Base-by-base conservation (phyloP, 371 early-diverging fungal genomes). In the Apophysomyces variabilis region DNA sequence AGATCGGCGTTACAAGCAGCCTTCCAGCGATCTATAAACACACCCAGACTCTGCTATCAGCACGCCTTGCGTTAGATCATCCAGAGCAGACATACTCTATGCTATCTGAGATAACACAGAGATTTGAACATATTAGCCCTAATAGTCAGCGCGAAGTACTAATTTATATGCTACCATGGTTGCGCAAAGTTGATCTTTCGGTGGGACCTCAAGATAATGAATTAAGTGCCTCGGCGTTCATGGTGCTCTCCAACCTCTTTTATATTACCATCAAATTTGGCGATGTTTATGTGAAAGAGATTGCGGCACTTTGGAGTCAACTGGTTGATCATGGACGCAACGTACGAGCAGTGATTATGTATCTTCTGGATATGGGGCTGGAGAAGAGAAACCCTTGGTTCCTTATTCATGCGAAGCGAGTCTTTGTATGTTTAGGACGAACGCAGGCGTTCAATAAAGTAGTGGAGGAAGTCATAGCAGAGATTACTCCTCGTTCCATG, bases 221-320 rank as follows among this genome's bases (percentile, higher is more conserved):
- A 47, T 73, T 83, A 35, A 85, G 85, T 46, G 73, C 80, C 0
- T 81, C 82, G n/a, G 87, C 89, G 13, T 82, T 81, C 75, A 80
- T 90, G 60, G 85, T 95, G 12, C 75, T 96, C 14, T 91, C 87
- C 39, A 95, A 95, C 73, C 70, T 97, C 38, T 91, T 93, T 66
- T 95, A 89, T 66, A 76, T 96, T 58, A 96, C 96, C 0, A 85
- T 93, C 61, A 90, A 89, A 66, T 92, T 90, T 70, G 94, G 92
- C 4, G 91, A 92, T 68, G 80, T 87, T 4, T 91, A 88, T 62
- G 85, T 93, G 56, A 81, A 87, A 47, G 94, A 93, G 64, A 81
- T 94, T 32, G 95, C 93, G 58, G 83, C 80, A 7, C 62, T 95
- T 8, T 97, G 97, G 97, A 80, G 89, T 41, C 90, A 91, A 66